Evolutionary conservation across 2,329 filamentous ascomycete genomes (phyloP), one percentile per base, ranked within the genome.

Genomic region (Truncatella angustata): DNA sequence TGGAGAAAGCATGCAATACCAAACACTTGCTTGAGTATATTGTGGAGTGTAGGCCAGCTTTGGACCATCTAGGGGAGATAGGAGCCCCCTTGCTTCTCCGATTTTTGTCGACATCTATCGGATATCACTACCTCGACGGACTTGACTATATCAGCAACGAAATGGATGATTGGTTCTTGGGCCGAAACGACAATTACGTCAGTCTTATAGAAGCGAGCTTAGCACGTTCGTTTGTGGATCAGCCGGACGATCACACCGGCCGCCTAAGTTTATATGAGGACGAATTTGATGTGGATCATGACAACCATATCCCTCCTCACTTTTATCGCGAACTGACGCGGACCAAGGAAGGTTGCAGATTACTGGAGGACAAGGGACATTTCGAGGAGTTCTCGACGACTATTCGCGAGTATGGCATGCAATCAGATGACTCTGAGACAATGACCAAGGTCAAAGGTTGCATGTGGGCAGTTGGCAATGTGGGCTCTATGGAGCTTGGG

Each of bases 141-240:
- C 77, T 99, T 39, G 95, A 99, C 73, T 99, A 99, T 67, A 99
- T 99, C 69, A 97, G 92, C 56, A 94, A 96, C 66, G 95, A 99
- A 69, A 99, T 99, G 94, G 94, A 99, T 61, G 95, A 99, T 71
- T 99, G 94, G 94, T 99, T 97, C 66, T 78, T 99, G 26, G 94
- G 94, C 12, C 86, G 94, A 40, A 99, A 99, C 65, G 93, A 99
- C 67, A 87, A 86, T n/a, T 99, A 99, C 60, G 94, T 99, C 47
- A 82, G 85, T 34, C 82, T 97, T 36, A 93, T 99, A 36, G 94
- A 99, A 70, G 94, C 95, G n/a, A 96, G 92, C 50, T 79, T 99
- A 48, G 91, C 92, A 28, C 86, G 91, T 54, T 88, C 92, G 1
- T 92, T 96, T 59, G 78, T 85, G n/a, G 80, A 87, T 36, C 82